These are phyloP conservation scores for Ascoidea asiatica DNA, from an alignment of 805 yeast genomes.

Conservation along the genomic window DNA sequence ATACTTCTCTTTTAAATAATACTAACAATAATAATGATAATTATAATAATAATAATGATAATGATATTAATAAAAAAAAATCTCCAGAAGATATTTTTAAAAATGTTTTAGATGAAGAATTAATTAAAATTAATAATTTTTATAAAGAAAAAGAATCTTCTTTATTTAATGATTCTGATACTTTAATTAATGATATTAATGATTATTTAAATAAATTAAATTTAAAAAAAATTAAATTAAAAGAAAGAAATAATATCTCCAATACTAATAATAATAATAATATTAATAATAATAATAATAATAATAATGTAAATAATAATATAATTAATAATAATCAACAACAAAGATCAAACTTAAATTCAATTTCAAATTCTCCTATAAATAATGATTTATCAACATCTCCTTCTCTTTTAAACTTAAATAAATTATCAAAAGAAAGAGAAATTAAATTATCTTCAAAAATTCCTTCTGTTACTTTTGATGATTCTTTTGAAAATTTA, in stretches of 20 bases:
- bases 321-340: constrained; percentile 9
- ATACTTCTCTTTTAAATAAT: not conserved
- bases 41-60: no score
- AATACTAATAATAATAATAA: no score
- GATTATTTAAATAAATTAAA: constrained; percentile 25
- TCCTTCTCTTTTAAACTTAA: not conserved
- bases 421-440: not conserved
- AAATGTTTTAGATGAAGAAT: constrained; percentile 66
- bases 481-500: not conserved
- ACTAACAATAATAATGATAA: no score
- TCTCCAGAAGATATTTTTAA: constrained; percentile 34
- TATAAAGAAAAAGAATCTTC: constrained; percentile 54
- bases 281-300: no score
- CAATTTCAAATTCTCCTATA: not conserved
- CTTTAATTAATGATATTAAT: constrained; percentile 43
- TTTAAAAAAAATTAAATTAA: constrained; percentile 9
- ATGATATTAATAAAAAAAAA: constrained; percentile 11
- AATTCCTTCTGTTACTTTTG: not conserved
- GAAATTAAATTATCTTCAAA: not conserved
- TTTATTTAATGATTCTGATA: constrained; percentile 37
- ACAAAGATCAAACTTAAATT: no score
- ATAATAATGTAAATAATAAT: constrained; percentile 4
- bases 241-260: not conserved
- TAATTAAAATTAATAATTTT: constrained; percentile 63
- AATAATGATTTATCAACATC: constrained; percentile 14